Evolutionary conservation across 352 stramenopile species (phyloP), one percentile per base, ranked within the genome.

Genomic region (Blastocystis sp.): DNA sequence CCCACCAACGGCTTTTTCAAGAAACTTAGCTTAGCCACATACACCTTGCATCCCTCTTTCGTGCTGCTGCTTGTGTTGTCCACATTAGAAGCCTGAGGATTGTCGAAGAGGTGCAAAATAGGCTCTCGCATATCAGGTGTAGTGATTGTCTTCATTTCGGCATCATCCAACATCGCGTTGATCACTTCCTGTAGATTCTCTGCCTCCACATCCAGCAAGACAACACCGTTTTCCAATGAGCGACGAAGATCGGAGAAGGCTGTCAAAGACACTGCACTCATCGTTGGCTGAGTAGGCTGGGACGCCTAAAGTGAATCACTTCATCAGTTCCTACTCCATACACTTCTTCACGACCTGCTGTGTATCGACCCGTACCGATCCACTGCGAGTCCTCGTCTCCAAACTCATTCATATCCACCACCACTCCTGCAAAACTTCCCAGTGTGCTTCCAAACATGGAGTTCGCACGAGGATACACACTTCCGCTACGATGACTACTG

Each of bases 241-340:
- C 66, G 78, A 59, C 78, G 78, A 26, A 89, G 66, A 55, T 89
- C 63, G 37, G 78, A 76, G 78, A 89, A 89, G 7, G 63, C 78
- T 3, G 63, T 89, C 53, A 89, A 39, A 7, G 78, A 89, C 16
- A 89, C 78, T 8, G 78, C 78, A 45, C 50, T 68, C 56, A 85
- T 24, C 43, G n/a, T 53, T 13, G 30, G 53, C 5, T 73, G 11
- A 6, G 41, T 34, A 16, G 63, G 9, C 63, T 73, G 26, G 30
- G 63, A n/a, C 30, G 7, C 0, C 50, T 59, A 59, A 1, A 50
- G 63, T 11, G 20, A 7, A 41, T 24, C 63, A 43, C 0, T 47
- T 47, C 26, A 11, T 26, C 24, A 11, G 5, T 47, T 63, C 45
- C 50, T 16, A 34, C 47, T 39, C 20, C 20, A n/a, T 43, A 66